Evolutionary conservation across 805 yeast genomes (phyloP).

Genomic region (Candida schatavii): DNA sequence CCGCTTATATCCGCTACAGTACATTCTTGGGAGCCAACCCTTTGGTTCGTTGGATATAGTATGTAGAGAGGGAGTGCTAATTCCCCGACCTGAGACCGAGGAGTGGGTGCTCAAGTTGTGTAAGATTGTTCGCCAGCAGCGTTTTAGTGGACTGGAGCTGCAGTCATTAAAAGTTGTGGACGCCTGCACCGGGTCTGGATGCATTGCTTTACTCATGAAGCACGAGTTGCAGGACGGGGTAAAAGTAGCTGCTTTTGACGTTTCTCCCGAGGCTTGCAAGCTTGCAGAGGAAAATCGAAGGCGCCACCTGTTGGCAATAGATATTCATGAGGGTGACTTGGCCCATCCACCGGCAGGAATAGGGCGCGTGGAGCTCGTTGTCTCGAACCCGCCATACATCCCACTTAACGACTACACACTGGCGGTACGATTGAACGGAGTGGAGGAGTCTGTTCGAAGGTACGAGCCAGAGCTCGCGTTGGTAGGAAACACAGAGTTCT

Average conservation of each 20-base stretch:
- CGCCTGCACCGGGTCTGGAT: conserved; percentile 87
- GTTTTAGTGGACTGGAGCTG: too few relatives aligned
- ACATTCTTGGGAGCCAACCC: conserved; percentile 82
- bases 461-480: conserved; percentile 81
- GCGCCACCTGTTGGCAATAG: conserved; percentile 8
- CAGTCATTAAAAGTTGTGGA: conserved; percentile 46
- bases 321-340: neutral
- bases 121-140: neutral
- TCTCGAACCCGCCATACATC: conserved; percentile 93
- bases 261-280: conserved; percentile 49
- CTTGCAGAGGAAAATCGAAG: conserved; percentile 48
- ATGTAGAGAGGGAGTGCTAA: conserved; percentile 66
- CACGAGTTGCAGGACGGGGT: conserved; percentile 14
- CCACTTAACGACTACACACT: conserved; percentile 43
- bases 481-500: conserved; percentile 76
- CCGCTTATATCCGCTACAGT: conserved; percentile 70
- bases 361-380: conserved; percentile 47
- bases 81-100: conserved; percentile 95
- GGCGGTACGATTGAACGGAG: conserved; percentile 33
- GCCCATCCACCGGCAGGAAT: neutral
- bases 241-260: conserved; percentile 50
- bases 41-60: conserved; percentile 65
- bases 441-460: conserved; percentile 60
- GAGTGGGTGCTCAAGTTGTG: conserved; percentile 62
- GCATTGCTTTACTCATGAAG: conserved; percentile 61